These are phyloP conservation scores for Apiospora hydei DNA, from an alignment of 2,329 filamentous ascomycete genomes.

Conservation along the genomic window DNA sequence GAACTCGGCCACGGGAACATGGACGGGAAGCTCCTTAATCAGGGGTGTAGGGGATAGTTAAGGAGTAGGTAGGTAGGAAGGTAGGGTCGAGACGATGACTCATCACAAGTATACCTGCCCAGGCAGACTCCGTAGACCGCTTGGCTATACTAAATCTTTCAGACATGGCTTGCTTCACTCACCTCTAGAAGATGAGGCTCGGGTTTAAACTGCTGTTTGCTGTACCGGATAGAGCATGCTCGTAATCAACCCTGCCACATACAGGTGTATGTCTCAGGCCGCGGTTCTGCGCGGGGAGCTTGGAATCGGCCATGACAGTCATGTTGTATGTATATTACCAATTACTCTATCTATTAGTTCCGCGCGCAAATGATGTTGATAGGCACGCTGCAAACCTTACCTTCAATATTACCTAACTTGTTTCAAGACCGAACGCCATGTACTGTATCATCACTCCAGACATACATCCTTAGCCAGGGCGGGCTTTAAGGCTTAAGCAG, in stretches of 20 bases:
- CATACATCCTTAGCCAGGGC: neutral
- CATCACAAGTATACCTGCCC: neutral
- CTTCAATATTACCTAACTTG: neutral
- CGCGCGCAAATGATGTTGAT: neutral
- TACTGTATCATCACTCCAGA: neutral
- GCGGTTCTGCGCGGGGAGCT: neutral
- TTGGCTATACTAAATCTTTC: neutral
- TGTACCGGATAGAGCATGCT: neutral
- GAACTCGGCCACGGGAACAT: neutral
- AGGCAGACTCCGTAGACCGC: neutral
- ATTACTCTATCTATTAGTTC: neutral
- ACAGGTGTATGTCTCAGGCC: neutral
- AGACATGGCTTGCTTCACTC: neutral
- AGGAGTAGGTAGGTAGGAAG: neutral
- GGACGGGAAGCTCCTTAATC: neutral
- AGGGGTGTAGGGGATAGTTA: neutral
- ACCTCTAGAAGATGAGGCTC: neutral
- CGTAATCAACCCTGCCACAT: conserved; percentile 1
- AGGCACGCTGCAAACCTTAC: neutral
- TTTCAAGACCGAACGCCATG: neutral
- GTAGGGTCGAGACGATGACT: neutral
- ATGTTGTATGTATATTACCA: neutral
- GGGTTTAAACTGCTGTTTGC: neutral
- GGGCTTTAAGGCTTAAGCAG: conserved; percentile 3
- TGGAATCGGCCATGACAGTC: neutral